phyloP scores from a whole-genome alignment of 495 filamentous ascomycete genomes.

The Trypethelium eluteriae region DNA sequence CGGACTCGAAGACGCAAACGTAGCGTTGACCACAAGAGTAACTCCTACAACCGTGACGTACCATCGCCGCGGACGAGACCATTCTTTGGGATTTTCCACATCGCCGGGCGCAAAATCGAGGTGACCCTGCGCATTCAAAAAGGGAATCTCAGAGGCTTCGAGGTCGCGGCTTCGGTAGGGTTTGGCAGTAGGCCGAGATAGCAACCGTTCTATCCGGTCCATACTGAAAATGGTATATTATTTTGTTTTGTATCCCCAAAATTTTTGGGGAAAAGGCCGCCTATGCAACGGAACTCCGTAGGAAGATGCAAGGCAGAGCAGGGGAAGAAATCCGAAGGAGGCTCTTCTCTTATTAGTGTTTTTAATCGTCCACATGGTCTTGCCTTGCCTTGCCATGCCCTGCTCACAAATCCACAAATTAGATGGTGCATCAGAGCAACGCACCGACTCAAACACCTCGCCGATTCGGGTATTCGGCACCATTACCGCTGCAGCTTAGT shows the following conservation, averaged over 20 bases:
- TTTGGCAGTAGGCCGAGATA: slow-evolving; percentile 26
- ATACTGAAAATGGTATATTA: slow-evolving; percentile 4
- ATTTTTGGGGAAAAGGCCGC: neutral
- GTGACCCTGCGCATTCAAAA: slow-evolving; percentile 41
- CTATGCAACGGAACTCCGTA: neutral
- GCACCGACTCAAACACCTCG: neutral
- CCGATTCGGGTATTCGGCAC: too few relatives aligned
- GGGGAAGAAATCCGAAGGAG: too few relatives aligned
- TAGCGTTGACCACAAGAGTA: slow-evolving; percentile 46
- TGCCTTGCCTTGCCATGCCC: too few relatives aligned
- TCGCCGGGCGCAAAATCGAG: slow-evolving; percentile 42
- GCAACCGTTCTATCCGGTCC: slow-evolving; percentile 22
- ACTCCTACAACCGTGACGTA: slow-evolving; percentile 43
- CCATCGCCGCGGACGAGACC: slow-evolving; percentile 38
- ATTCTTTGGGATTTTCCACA: slow-evolving; percentile 48
- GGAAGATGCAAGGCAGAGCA: too few relatives aligned
- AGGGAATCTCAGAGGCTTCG: slow-evolving; percentile 24
- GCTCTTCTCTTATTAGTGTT: neutral
- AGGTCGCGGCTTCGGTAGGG: slow-evolving; percentile 24
- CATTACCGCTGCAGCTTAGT: neutral
- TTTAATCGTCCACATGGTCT: neutral
- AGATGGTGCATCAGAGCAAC: neutral
- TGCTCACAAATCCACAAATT: neutral
- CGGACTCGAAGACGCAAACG: slow-evolving; percentile 46
- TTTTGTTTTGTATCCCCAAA: too few relatives aligned